Evolutionary conservation across 176 grass and related monocot species (phyloP).

Genomic region (Carex scoparia): DNA sequence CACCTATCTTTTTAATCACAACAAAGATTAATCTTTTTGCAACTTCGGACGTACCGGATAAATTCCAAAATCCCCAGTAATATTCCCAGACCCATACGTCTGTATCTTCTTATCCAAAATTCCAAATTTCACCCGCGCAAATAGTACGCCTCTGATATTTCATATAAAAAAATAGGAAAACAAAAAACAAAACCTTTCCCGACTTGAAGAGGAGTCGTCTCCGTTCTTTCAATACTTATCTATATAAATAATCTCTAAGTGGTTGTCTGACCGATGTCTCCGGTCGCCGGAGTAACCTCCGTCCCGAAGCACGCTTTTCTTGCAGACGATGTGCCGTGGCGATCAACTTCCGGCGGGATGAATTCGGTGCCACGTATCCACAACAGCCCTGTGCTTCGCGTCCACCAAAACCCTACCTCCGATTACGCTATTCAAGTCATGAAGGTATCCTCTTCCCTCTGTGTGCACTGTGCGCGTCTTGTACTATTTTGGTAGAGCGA

Average conservation of each 20-base stretch:
- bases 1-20: background rate
- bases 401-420: slow-evolving; percentile 53
- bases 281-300: slow-evolving; percentile 33
- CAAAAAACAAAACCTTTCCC: background rate
- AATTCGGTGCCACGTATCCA: slow-evolving; percentile 79
- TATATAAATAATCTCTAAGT: background rate
- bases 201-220: background rate
- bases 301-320: slow-evolving; percentile 55
- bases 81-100: background rate
- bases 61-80: background rate
- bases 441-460: slow-evolving; percentile 45
- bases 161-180: background rate
- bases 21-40: background rate
- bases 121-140: slow-evolving; percentile 29
- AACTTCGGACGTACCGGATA: background rate
- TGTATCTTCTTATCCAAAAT: background rate
- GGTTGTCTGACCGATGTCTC: slow-evolving; percentile 31
- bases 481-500: background rate
- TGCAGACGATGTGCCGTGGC: slow-evolving; percentile 87
- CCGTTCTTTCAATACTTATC: slow-evolving; percentile 12
- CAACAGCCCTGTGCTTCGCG: slow-evolving; percentile 59
- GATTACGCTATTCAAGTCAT: slow-evolving; percentile 81
- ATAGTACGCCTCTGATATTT: background rate
- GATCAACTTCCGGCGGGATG: slow-evolving; percentile 37
- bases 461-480: background rate